These are phyloP conservation scores for Lasiodiplodia sp. DNA, from an alignment of 2,329 filamentous ascomycete species.

Conservation along the genomic window DNA sequence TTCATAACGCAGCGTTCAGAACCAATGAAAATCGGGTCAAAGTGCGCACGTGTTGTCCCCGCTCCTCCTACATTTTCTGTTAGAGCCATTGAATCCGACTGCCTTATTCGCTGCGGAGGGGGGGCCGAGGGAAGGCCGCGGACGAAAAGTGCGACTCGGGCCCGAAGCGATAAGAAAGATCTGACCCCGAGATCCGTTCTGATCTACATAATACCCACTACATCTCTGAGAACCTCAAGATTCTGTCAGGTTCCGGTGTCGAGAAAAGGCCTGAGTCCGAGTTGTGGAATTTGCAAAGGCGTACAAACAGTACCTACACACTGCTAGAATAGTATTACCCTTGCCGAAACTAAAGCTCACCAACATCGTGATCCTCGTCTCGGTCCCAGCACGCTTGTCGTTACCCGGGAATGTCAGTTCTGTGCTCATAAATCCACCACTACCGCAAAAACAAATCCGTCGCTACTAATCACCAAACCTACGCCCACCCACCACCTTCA, in stretches of 20 bases:
- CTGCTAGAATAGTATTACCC: neutral
- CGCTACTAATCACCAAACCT: neutral
- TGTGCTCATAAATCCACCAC: neutral
- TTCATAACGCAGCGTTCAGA: neutral
- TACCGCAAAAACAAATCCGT: neutral
- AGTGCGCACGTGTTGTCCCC: neutral
- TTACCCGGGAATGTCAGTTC: neutral
- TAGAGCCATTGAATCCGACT: neutral
- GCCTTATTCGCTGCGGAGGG: neutral
- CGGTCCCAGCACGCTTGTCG: neutral
- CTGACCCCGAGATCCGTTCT: neutral
- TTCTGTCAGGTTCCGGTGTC: neutral
- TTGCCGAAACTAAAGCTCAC: neutral
- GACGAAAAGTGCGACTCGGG: neutral
- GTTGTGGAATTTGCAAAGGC: neutral
- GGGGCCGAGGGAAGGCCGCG: neutral
- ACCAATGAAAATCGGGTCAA: neutral
- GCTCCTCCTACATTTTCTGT: neutral
- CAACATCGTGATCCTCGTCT: neutral
- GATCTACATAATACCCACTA: neutral
- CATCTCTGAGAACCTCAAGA: neutral
- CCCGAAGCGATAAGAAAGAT: neutral
- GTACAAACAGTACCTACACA: neutral
- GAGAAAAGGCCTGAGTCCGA: neutral
- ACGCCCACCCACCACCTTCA: conserved; percentile 26